phyloP scores from a whole-genome alignment of 2,329 filamentous ascomycete genomes.

The Aspergillus sp. region DNA sequence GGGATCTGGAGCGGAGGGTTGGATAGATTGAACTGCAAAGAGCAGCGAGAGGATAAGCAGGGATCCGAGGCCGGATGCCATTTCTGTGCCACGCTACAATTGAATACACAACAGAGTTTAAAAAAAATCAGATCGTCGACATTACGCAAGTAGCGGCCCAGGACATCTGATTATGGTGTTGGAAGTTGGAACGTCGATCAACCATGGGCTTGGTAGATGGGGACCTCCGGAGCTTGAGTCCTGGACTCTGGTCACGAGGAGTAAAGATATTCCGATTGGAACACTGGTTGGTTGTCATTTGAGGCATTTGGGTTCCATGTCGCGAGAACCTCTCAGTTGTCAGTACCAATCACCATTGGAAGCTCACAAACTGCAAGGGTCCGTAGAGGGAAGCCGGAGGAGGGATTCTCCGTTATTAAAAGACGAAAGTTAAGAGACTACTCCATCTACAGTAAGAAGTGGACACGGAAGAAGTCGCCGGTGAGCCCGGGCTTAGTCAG shows the following conservation, averaged over 20 bases:
- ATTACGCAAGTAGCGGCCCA: background rate
- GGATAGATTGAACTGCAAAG: constrained; percentile 52
- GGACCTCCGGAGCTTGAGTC: background rate
- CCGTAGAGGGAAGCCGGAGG: constrained; percentile 2
- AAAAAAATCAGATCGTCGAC: background rate
- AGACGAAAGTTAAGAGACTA: too few relatives aligned
- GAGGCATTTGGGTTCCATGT: background rate
- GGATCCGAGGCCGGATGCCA: constrained; percentile 1
- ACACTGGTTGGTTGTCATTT: background rate
- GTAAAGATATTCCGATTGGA: too few relatives aligned
- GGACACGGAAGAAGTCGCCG: constrained; percentile 33
- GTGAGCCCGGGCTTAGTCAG: constrained; percentile 37
- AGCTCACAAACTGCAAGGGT: background rate
- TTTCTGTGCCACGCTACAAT: background rate
- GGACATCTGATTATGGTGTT: background rate
- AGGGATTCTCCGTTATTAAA: constrained; percentile 10
- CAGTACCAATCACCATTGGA: background rate
- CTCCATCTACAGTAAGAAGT: background rate
- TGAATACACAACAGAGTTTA: background rate
- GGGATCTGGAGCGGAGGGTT: constrained; percentile 78
- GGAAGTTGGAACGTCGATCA: background rate
- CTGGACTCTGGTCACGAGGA: background rate
- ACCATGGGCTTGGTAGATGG: background rate
- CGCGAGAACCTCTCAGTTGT: background rate
- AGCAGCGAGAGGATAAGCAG: constrained; percentile 15